A percentile compares a stretch with the other conserved stretches of the same genome.
Conservation (phyloP, 148 eudicot species). For the Beta vulgaris region DNA sequence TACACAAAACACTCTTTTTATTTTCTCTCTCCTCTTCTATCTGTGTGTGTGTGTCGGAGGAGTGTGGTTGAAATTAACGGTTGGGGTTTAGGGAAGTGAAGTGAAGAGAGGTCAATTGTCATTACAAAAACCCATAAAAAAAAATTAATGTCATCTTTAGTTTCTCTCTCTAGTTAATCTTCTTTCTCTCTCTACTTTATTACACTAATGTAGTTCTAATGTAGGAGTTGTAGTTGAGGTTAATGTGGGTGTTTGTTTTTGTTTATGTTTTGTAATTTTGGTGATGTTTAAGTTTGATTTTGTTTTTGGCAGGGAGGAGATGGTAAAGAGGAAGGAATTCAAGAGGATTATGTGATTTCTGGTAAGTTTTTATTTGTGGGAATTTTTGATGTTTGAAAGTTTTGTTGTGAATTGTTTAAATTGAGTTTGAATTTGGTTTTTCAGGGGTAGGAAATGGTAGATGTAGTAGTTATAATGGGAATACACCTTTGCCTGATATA, state of each 20-base stretch:
- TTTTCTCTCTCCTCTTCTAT: neutral
- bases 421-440: conserved; percentile 5
- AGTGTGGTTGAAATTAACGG: conserved; percentile 30
- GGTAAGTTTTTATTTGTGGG: conserved; percentile 31
- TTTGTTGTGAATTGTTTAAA: neutral
- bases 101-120: conserved; percentile 48
- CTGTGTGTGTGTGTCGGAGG: conserved; percentile 5
- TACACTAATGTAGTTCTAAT: neutral
- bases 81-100: neutral
- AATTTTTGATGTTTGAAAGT: neutral
- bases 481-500: conserved; percentile 64
- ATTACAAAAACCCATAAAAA: neutral
- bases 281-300: conserved; percentile 18
- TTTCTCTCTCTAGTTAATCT: neutral
- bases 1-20: neutral
- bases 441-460: conserved; percentile 43
- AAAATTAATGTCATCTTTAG: too few relatives aligned
- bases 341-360: conserved; percentile 45
- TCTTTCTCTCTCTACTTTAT: conserved; percentile 30
- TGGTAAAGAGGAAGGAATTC: conserved; percentile 32
- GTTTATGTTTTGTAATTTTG: neutral
- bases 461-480: neutral
- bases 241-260: neutral
- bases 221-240: neutral
- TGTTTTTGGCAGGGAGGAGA: conserved; percentile 46